Percentiles rank a stretch among this genome's conserved stretches.
phyloP scores from a whole-genome alignment of 2,329 filamentous ascomycete genomes.

The Phialocephala subalpina region DNA sequence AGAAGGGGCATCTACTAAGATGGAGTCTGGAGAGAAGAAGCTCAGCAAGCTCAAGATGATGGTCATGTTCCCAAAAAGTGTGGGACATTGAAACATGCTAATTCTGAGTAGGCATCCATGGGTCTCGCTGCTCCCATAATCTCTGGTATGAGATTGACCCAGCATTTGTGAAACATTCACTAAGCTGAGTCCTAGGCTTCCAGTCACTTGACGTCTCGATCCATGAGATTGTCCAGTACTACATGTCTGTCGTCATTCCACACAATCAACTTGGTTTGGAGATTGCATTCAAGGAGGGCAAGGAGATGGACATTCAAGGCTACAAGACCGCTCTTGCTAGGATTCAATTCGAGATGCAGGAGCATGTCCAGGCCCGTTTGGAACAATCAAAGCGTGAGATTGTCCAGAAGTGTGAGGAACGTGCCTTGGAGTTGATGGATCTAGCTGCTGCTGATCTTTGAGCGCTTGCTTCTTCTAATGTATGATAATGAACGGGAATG shows the following conservation, averaged over 20 bases:
- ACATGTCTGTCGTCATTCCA: background rate
- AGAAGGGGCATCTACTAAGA: background rate
- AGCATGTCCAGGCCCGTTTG: background rate
- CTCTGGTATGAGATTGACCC: background rate
- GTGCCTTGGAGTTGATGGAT: background rate
- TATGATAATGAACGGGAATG: background rate
- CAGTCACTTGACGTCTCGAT: background rate
- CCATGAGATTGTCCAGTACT: background rate
- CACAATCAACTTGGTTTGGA: background rate
- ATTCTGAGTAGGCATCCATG: background rate
- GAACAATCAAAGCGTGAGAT: background rate
- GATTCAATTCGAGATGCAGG: constrained; percentile 5
- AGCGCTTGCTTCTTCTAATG: background rate
- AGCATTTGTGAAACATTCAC: background rate
- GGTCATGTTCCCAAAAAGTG: background rate
- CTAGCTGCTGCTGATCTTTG: background rate
- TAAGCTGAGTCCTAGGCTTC: background rate
- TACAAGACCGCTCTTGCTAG: background rate
- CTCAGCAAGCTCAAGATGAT: background rate
- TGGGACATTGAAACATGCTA: background rate
- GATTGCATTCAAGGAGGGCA: background rate
- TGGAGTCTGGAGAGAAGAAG: background rate
- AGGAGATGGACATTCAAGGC: background rate
- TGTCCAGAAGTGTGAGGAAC: background rate
- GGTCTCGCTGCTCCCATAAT: background rate